These are phyloP conservation scores for Ophiocordyceps camponoti-rufipedis DNA, from an alignment of 2,329 filamentous ascomycete species.

Conservation along the genomic window DNA sequence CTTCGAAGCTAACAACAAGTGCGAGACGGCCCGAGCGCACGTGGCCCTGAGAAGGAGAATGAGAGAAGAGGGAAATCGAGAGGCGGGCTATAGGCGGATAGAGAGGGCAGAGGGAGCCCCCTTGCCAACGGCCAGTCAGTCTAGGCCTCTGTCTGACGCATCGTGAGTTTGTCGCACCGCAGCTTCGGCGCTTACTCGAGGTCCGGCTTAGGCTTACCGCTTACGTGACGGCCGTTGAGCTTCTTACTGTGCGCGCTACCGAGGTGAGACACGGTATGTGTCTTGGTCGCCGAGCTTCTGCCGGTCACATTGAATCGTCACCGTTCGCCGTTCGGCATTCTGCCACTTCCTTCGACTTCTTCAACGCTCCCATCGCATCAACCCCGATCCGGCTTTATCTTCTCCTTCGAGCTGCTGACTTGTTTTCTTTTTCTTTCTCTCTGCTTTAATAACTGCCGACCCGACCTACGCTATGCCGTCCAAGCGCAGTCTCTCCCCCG, in stretches of 20 bases:
- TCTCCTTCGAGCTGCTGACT: too few relatives aligned
- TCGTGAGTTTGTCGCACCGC: background rate
- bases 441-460: background rate
- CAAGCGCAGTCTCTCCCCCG: constrained; percentile 17
- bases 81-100: background rate
- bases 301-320: background rate
- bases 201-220: too few relatives aligned
- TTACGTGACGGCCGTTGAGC: too few relatives aligned
- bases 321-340: background rate
- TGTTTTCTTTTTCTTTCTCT: too few relatives aligned
- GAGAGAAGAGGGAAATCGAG: background rate
- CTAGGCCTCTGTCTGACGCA: background rate
- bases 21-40: background rate
- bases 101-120: background rate
- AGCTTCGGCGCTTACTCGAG: background rate
- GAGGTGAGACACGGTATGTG: background rate
- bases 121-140: background rate
- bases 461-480: constrained; percentile 10
- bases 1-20: background rate
- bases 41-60: background rate
- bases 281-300: background rate
- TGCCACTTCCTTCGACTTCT: background rate
- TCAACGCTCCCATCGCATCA: too few relatives aligned
- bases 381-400: too few relatives aligned
- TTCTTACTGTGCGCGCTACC: background rate